A percentile compares a stretch with the other conserved stretches of the same genome.
phyloP scores from a whole-genome alignment of 495 filamentous ascomycete genomes.

The Hypomontagnella submonticulosa region DNA sequence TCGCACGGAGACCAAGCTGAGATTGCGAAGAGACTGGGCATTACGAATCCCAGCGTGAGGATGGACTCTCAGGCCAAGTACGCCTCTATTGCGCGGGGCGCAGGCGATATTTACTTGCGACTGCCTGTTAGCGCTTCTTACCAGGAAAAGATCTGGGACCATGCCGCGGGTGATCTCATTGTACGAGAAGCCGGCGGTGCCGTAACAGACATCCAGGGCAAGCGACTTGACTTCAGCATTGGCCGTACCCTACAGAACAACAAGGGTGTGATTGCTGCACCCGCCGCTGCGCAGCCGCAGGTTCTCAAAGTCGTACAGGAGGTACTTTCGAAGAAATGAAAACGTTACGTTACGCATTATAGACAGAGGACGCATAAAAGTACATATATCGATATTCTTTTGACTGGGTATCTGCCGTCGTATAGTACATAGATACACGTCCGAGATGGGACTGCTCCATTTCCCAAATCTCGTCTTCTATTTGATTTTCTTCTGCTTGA shows the following conservation, averaged over 20 bases:
- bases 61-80: slow-evolving; percentile 99
- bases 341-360: slow-evolving; percentile 16
- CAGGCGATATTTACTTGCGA: slow-evolving; percentile 92
- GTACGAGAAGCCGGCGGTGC: slow-evolving; percentile 92
- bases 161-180: slow-evolving; percentile 95
- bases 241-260: slow-evolving; percentile 89
- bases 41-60: slow-evolving; percentile 83
- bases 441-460: slow-evolving; percentile 19
- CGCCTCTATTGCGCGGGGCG: slow-evolving; percentile 91
- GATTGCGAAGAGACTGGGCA: slow-evolving; percentile 85
- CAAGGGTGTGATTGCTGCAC: slow-evolving; percentile 92
- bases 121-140: slow-evolving; percentile 86
- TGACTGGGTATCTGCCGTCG: slow-evolving; percentile 44
- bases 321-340: slow-evolving; percentile 66
- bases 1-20: slow-evolving; percentile 84
- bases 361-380: slow-evolving; percentile 41
- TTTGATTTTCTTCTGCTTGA: slow-evolving; percentile 99
- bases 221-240: slow-evolving; percentile 81
- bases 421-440: slow-evolving; percentile 48
- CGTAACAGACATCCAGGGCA: slow-evolving; percentile 87
- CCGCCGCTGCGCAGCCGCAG: slow-evolving; percentile 74
- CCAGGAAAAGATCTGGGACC: slow-evolving; percentile 99
- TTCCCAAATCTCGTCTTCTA: slow-evolving; percentile 57
- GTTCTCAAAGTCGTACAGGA: slow-evolving; percentile 85
- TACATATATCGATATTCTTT: slow-evolving; percentile 43